phyloP scores from a whole-genome alignment of 2,329 filamentous ascomycete genomes.

The Clonostachys byssicola region DNA sequence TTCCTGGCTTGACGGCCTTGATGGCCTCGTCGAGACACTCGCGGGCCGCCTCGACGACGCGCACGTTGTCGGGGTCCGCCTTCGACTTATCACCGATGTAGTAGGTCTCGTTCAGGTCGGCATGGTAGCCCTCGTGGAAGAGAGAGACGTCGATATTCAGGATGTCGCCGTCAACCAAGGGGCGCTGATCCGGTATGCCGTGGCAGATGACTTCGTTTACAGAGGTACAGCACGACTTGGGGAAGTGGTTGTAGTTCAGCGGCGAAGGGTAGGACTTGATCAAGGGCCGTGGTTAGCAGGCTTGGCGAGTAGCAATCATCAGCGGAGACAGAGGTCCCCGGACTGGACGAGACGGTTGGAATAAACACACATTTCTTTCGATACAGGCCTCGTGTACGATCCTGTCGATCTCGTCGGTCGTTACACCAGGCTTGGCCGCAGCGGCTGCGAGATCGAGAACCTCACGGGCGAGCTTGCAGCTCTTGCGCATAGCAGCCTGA shows the following conservation, averaged over 20 bases:
- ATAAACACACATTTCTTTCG: constrained; percentile 73
- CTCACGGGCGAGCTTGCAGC: constrained; percentile 82
- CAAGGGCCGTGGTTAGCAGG: neutral
- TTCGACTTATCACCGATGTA: constrained; percentile 89
- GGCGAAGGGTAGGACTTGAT: constrained; percentile 89
- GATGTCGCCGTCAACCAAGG: constrained; percentile 88
- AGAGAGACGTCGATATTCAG: constrained; percentile 95
- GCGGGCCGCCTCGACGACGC: constrained; percentile 85
- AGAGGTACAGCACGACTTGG: constrained; percentile 96
- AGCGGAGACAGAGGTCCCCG: neutral
- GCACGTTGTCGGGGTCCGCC: constrained; percentile 79
- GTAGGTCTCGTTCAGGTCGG: constrained; percentile 97
- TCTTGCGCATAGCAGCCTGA: constrained; percentile 88
- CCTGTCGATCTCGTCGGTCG: constrained; percentile 92
- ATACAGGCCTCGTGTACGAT: constrained; percentile 93
- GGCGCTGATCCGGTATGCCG: constrained; percentile 89
- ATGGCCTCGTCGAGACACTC: constrained; percentile 91
- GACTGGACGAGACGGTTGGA: neutral
- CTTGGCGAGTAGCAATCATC: neutral
- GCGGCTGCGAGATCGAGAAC: constrained; percentile 88
- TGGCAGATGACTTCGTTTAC: constrained; percentile 98
- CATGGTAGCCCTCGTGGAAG: constrained; percentile 93
- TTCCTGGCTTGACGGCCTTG: constrained; percentile 86
- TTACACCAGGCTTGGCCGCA: constrained; percentile 83
- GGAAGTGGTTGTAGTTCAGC: constrained; percentile 92